Percentiles rank a stretch among this genome's conserved stretches.
Conservation (phyloP, 2,329 filamentous ascomycete genomes). For the Epichloe bromicola region DNA sequence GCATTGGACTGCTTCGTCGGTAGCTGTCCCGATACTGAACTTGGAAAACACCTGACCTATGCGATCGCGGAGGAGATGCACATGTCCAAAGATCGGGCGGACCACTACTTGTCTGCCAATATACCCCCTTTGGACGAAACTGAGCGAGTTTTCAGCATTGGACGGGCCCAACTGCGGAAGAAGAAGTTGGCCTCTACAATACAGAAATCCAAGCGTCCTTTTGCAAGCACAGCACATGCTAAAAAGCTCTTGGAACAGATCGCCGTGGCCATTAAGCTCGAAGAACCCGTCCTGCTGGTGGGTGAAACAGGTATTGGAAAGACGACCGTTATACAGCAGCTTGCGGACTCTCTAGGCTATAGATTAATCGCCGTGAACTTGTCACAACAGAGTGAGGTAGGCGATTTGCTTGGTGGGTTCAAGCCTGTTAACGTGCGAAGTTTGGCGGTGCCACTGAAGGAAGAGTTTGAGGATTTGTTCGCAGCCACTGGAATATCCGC, state of each 20-base stretch:
- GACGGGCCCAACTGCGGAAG: slow-evolving; percentile 51
- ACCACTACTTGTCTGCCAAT: slow-evolving; percentile 63
- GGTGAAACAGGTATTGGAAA: slow-evolving; percentile 98
- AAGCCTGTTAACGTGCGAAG: slow-evolving; percentile 89
- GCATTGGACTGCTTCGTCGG: slow-evolving; percentile 86
- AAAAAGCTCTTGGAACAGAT: slow-evolving; percentile 80
- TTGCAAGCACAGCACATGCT: slow-evolving; percentile 81
- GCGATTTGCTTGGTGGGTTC: slow-evolving; percentile 91
- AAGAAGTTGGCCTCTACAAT: slow-evolving; percentile 35
- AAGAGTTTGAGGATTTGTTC: slow-evolving; percentile 88
- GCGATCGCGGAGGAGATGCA: slow-evolving; percentile 79
- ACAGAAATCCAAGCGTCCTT: slow-evolving; percentile 48
- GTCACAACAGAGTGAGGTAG: slow-evolving; percentile 93
- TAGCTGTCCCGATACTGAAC: slow-evolving; percentile 54
- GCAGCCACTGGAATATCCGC: slow-evolving; percentile 70
- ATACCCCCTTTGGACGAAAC: slow-evolving; percentile 56
- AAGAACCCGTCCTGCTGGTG: slow-evolving; percentile 88
- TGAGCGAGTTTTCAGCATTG: slow-evolving; percentile 45
- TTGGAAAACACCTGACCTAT: slow-evolving; percentile 46
- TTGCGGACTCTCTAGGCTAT: slow-evolving; percentile 72
- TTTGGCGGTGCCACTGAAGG: slow-evolving; percentile 77
- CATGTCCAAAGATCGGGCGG: slow-evolving; percentile 66
- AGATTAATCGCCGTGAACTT: slow-evolving; percentile 88
- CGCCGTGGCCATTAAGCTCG: slow-evolving; percentile 64
- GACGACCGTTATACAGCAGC: slow-evolving; percentile 87